Conservation (phyloP, 2,329 filamentous ascomycete species). For the Diaporthe nobilis region DNA sequence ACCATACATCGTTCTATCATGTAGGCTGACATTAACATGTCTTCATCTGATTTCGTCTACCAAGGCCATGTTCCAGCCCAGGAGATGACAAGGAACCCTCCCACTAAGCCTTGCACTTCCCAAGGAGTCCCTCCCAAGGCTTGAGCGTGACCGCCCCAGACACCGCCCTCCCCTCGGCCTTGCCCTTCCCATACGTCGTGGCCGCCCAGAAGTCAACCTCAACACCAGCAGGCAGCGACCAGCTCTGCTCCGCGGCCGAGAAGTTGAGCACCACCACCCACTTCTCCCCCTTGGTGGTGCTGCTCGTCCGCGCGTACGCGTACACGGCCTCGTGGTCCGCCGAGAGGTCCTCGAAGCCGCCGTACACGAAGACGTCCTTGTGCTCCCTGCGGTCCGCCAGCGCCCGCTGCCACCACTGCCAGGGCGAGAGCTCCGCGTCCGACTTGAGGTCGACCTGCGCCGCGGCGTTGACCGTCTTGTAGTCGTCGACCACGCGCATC, state of each 20-base stretch:
- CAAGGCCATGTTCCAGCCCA: too few species aligned
- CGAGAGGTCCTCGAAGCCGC: conserved; percentile 59
- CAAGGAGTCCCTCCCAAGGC: conserved; percentile 49
- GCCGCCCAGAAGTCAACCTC: conserved; percentile 46
- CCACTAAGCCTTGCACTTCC: conserved; percentile 33
- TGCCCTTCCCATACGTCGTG: conserved; percentile 46
- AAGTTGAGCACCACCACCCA: conserved; percentile 51
- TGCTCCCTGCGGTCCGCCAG: conserved; percentile 72
- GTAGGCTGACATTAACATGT: too few species aligned
- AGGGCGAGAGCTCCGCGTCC: conserved; percentile 36
- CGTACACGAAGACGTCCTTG: conserved; percentile 77
- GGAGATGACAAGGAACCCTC: too few species aligned
- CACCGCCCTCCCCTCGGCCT: conserved; percentile 44
- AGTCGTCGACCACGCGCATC: conserved; percentile 76
- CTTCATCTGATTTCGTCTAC: too few species aligned
- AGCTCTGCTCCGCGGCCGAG: conserved; percentile 46
- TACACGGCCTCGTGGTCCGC: conserved; percentile 41
- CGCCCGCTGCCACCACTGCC: conserved; percentile 71
- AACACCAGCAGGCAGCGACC: conserved; percentile 44
- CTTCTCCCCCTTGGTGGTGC: conserved; percentile 42
- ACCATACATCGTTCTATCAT: too few species aligned
- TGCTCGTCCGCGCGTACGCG: conserved; percentile 47
- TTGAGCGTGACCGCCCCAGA: conserved; percentile 43
- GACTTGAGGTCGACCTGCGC: conserved; percentile 62
- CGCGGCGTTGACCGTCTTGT: conserved; percentile 70